Conservation (phyloP, 805 yeast species). For the Ogataea haglerorum region DNA sequence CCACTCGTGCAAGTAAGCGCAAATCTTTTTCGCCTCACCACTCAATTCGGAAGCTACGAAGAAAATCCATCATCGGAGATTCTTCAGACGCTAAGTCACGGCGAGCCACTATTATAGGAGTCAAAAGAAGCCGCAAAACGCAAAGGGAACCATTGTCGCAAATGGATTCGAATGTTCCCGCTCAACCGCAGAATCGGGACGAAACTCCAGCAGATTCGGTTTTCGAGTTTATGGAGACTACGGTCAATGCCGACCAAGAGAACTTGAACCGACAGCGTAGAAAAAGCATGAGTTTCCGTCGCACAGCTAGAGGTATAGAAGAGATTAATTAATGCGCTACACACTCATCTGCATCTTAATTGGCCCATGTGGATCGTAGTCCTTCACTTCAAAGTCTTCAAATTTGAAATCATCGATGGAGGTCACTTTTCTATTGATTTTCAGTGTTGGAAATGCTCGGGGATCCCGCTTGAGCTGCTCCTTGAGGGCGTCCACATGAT, state of each 20-base stretch:
- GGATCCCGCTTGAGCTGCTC: slow-evolving; percentile 78
- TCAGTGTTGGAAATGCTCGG: slow-evolving; percentile 72
- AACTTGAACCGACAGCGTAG: slow-evolving; percentile 11
- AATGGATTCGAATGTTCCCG: slow-evolving; percentile 4
- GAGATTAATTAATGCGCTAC: slow-evolving; percentile 31
- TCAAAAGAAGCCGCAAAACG: slow-evolving; percentile 8
- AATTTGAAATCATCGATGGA: slow-evolving; percentile 82
- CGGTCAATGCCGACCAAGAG: slow-evolving; percentile 16
- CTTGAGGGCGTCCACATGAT: slow-evolving; percentile 87
- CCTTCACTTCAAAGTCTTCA: slow-evolving; percentile 82
- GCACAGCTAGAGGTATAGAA: slow-evolving; percentile 7
- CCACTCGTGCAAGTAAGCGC: slow-evolving; percentile 33
- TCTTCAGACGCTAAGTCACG: slow-evolving; percentile 3
- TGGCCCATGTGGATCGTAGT: slow-evolving; percentile 75
- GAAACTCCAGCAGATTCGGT: slow-evolving; percentile 12
- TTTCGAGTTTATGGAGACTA: slow-evolving; percentile 17
- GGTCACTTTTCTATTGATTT: slow-evolving; percentile 61
- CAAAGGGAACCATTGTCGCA: slow-evolving; percentile 11
- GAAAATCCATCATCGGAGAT: slow-evolving; percentile 42
- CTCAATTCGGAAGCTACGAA: slow-evolving; percentile 60
- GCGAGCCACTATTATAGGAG: slow-evolving; percentile 4
- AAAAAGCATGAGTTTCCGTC: slow-evolving; percentile 11
- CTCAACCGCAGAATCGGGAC: slow-evolving; percentile 1
- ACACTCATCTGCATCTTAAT: slow-evolving; percentile 98
- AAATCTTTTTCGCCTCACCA: slow-evolving; percentile 60